Conservation (phyloP, 2,329 filamentous ascomycete species). For the Pestalotiopsis sp. region DNA sequence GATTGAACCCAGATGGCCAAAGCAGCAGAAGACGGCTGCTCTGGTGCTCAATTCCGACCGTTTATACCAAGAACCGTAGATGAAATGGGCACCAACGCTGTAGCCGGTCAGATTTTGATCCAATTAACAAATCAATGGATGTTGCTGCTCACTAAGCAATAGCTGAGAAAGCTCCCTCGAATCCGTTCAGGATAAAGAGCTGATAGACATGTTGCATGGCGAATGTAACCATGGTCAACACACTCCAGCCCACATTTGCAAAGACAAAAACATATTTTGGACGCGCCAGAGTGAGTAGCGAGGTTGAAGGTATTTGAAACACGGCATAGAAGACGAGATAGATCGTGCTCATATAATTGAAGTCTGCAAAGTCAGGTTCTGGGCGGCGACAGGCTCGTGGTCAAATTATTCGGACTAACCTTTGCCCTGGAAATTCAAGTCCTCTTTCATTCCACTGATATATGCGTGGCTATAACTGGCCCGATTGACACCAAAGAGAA, state of each 20-base stretch:
- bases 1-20: constrained; percentile 47
- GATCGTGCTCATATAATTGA: constrained; percentile 33
- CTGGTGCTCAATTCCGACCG: constrained; percentile 43
- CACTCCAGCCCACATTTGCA: constrained; percentile 34
- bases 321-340: constrained; percentile 42
- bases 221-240: constrained; percentile 32
- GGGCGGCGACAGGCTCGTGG: background rate
- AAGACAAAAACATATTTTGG: constrained; percentile 38
- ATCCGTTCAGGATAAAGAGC: constrained; percentile 37
- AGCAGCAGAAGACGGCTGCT: constrained; percentile 44
- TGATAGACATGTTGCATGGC: constrained; percentile 35
- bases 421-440: constrained; percentile 36
- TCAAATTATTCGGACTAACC: background rate
- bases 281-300: constrained; percentile 39
- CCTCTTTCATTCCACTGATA: constrained; percentile 44
- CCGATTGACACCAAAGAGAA: constrained; percentile 47
- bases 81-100: constrained; percentile 45
- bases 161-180: constrained; percentile 36
- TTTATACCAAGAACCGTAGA: constrained; percentile 48
- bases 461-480: constrained; percentile 46
- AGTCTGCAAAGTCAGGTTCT: constrained; percentile 22
- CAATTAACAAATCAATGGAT: constrained; percentile 21
- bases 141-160: constrained; percentile 34
- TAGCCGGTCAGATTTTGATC: background rate
- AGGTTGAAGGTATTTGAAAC: constrained; percentile 43